Percentiles rank a stretch among this genome's conserved stretches.
These are phyloP conservation scores for Colletotrichum musae DNA, from an alignment of 2,329 filamentous ascomycete genomes.

Conservation along the genomic window DNA sequence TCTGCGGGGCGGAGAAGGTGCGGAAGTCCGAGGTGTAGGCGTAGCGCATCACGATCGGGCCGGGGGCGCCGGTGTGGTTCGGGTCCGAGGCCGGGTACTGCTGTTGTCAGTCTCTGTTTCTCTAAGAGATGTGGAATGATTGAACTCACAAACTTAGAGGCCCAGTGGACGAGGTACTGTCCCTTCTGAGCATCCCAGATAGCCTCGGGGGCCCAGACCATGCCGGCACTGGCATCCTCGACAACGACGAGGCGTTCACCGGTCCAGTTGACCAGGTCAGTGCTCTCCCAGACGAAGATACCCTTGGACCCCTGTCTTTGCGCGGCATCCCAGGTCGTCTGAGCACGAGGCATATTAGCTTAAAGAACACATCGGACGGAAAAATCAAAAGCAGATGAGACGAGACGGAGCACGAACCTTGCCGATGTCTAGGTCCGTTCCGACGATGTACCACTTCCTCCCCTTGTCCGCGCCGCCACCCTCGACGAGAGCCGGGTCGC, in stretches of 20 bases:
- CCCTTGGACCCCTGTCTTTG: slow-evolving; percentile 65
- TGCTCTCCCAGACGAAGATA: slow-evolving; percentile 70
- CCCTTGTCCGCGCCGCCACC: slow-evolving; percentile 62
- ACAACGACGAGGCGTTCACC: slow-evolving; percentile 64
- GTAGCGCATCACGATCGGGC: slow-evolving; percentile 64
- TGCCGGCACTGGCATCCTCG: slow-evolving; percentile 67
- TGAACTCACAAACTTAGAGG: slow-evolving; percentile 60
- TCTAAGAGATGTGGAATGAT: background rate
- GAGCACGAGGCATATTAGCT: background rate
- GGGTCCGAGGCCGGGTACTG: slow-evolving; percentile 64
- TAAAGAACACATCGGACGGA: background rate
- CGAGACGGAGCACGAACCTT: slow-evolving; percentile 48
- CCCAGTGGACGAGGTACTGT: slow-evolving; percentile 63
- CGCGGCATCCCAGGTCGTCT: slow-evolving; percentile 67
- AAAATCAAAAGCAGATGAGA: background rate
- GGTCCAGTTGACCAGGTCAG: slow-evolving; percentile 64
- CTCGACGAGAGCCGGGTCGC: slow-evolving; percentile 65
- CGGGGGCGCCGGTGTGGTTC: slow-evolving; percentile 62
- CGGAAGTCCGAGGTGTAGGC: slow-evolving; percentile 69
- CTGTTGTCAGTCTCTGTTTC: slow-evolving; percentile 1
- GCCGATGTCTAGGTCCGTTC: slow-evolving; percentile 67
- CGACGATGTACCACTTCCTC: slow-evolving; percentile 69
- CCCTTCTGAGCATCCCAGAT: slow-evolving; percentile 35
- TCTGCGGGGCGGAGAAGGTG: slow-evolving; percentile 64
- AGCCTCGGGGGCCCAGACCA: slow-evolving; percentile 68